These are phyloP conservation scores for Erythrobasidium yunnanense DNA, from an alignment of 768 basidiomycete species.

Conservation along the genomic window DNA sequence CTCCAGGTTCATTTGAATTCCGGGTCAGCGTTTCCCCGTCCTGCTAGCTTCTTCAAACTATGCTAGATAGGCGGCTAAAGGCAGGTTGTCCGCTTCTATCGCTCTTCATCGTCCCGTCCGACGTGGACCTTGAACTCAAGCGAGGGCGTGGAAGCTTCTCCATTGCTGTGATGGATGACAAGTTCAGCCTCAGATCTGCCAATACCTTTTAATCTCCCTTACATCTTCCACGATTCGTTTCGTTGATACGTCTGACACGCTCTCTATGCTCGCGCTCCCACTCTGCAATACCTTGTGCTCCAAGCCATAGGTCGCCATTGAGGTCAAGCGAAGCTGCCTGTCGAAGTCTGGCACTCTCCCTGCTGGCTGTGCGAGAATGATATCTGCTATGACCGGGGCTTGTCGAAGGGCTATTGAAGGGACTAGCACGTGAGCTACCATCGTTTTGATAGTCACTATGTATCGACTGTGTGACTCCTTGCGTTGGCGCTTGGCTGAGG, in stretches of 20 bases:
- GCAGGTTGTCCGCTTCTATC: not conserved
- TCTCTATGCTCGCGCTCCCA: not conserved
- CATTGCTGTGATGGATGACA: not conserved
- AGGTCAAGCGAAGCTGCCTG: not conserved
- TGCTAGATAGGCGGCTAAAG: not conserved
- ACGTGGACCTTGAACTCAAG: not conserved
- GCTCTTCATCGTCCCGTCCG: not conserved
- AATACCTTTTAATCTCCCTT: not conserved
- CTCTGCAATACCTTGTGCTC: not conserved
- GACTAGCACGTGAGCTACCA: too few species aligned
- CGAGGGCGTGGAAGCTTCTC: not conserved
- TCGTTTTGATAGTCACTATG: too few species aligned
- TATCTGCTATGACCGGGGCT: too few species aligned
- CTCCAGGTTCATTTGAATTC: too few species aligned
- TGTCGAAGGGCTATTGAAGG: too few species aligned
- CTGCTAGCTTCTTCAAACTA: not conserved
- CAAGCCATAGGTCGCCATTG: not conserved
- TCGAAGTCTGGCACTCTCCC: too few species aligned
- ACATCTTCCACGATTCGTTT: not conserved
- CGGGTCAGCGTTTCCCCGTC: not conserved
- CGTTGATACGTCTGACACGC: not conserved
- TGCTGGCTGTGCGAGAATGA: too few species aligned
- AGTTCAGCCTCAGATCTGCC: too few species aligned
- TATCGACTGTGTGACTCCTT: too few species aligned
- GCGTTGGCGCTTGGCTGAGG: too few species aligned